Evolutionary conservation across 805 yeast genomes (phyloP).

Genomic region (Tanozyma kutaoensis): DNA sequence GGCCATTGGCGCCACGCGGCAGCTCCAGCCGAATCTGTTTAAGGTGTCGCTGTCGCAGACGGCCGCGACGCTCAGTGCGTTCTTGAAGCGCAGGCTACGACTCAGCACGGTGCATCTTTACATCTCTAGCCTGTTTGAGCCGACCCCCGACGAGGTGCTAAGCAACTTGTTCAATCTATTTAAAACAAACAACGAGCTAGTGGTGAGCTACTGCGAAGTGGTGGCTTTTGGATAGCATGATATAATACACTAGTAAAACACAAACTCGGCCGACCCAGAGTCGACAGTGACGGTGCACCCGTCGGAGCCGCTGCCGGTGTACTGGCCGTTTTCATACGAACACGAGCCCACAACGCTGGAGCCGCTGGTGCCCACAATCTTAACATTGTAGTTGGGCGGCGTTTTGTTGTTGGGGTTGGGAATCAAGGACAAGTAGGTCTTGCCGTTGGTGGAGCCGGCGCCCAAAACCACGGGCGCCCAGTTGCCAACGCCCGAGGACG

Average conservation of each 20-base stretch:
- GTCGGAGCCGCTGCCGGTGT: conserved; percentile 8
- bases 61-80: too few species aligned
- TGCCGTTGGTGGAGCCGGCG: conserved; percentile 53
- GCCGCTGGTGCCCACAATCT: conserved; percentile 18
- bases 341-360: conserved; percentile 7
- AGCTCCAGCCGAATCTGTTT: too few species aligned
- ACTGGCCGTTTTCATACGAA: conserved; percentile 6
- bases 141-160: conserved; percentile 25
- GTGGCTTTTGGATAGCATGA: conserved; percentile 22
- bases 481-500: conserved; percentile 53
- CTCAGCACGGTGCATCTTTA: conserved; percentile 9
- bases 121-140: conserved; percentile 27
- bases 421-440: conserved; percentile 56
- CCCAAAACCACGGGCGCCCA: conserved; percentile 75
- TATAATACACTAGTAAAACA: conserved; percentile 4
- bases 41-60: too few species aligned
- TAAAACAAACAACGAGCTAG: conserved; percentile 19
- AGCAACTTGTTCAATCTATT: conserved; percentile 18
- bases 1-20: too few species aligned
- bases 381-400: conserved; percentile 27
- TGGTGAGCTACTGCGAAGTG: conserved; percentile 23
- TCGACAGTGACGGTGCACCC: conserved; percentile 8
- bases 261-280: conserved; percentile 7
- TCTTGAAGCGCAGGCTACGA: too few species aligned
- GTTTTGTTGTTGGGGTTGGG: conserved; percentile 62